phyloP scores from a whole-genome alignment of 2,329 filamentous ascomycete species.

The Penicillium griseofulvum region DNA sequence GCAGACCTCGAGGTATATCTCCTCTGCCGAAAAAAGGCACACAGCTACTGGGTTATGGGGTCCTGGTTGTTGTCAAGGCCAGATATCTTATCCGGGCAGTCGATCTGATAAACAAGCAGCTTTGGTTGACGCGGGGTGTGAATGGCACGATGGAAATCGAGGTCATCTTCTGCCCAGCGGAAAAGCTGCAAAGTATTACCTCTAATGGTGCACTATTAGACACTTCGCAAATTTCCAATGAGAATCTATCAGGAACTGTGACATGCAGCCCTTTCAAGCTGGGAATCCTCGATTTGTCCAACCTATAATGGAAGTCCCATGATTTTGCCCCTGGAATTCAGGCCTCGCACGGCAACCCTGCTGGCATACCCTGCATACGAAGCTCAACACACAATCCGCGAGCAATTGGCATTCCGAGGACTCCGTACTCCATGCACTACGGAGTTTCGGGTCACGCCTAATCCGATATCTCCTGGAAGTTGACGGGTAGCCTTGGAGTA shows the following conservation, averaged over 20 bases:
- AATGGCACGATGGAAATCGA: slow-evolving; percentile 18
- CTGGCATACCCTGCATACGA: slow-evolving; percentile 10
- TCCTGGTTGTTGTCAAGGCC: slow-evolving; percentile 24
- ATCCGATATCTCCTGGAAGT: slow-evolving; percentile 46
- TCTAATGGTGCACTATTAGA: slow-evolving; percentile 11
- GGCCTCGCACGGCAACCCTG: slow-evolving; percentile 11
- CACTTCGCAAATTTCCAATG: background rate
- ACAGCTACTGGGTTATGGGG: slow-evolving; percentile 32
- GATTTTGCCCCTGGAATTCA: slow-evolving; percentile 16
- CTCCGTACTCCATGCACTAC: slow-evolving; percentile 31
- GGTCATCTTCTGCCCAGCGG: slow-evolving; percentile 10
- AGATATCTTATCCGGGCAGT: slow-evolving; percentile 29
- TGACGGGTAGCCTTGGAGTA: slow-evolving; percentile 56
- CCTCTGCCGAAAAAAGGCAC: slow-evolving; percentile 31
- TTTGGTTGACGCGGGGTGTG: slow-evolving; percentile 15
- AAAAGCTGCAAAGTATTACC: background rate
- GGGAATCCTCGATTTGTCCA: slow-evolving; percentile 7
- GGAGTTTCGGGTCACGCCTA: slow-evolving; percentile 38
- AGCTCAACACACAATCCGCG: slow-evolving; percentile 10
- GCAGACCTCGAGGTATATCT: slow-evolving; percentile 26
- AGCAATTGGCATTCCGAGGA: slow-evolving; percentile 20
- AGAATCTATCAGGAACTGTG: slow-evolving; percentile 5
- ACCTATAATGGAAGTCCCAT: slow-evolving; percentile 17
- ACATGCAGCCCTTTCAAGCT: slow-evolving; percentile 6
- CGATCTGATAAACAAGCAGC: background rate